These are phyloP conservation scores for Colletotrichum lini DNA, from an alignment of 2,329 filamentous ascomycete species.

Conservation along the genomic window DNA sequence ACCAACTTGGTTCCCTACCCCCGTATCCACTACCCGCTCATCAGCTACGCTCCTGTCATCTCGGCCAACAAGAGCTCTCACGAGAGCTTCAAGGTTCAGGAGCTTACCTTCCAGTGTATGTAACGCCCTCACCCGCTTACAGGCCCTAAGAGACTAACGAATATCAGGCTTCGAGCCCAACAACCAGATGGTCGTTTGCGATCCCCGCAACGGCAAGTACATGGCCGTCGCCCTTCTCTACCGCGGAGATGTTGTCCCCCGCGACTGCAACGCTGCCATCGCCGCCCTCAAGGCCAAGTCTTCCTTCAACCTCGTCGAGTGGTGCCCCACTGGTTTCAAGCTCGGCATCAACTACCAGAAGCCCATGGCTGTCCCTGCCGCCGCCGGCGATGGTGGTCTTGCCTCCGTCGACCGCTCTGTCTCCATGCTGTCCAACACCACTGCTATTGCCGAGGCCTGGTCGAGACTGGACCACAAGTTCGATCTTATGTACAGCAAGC, in stretches of 20 bases:
- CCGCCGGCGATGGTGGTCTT: conserved; percentile 70
- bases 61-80: conserved; percentile 83
- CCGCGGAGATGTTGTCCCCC: conserved; percentile 79
- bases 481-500: conserved; percentile 85
- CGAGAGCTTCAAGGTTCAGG: conserved; percentile 89
- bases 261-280: conserved; percentile 78
- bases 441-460: conserved; percentile 81
- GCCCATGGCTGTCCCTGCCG: conserved; percentile 70
- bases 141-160: conserved; percentile 45
- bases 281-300: conserved; percentile 78
- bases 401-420: conserved; percentile 75
- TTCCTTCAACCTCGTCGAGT: conserved; percentile 81
- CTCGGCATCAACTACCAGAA: conserved; percentile 83
- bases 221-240: conserved; percentile 82
- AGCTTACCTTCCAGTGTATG: conserved; percentile 82
- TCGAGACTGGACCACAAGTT: conserved; percentile 82
- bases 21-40: conserved; percentile 81
- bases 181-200: conserved; percentile 85
- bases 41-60: conserved; percentile 80
- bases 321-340: conserved; percentile 84
- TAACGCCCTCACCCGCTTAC: conserved; percentile 36
- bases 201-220: conserved; percentile 82
- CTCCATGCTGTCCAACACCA: conserved; percentile 83
- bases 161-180: conserved; percentile 78
- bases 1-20: conserved; percentile 82